Conservation (phyloP, 208 protist genomes). For the Blastocrithidia nonstop region DNA sequence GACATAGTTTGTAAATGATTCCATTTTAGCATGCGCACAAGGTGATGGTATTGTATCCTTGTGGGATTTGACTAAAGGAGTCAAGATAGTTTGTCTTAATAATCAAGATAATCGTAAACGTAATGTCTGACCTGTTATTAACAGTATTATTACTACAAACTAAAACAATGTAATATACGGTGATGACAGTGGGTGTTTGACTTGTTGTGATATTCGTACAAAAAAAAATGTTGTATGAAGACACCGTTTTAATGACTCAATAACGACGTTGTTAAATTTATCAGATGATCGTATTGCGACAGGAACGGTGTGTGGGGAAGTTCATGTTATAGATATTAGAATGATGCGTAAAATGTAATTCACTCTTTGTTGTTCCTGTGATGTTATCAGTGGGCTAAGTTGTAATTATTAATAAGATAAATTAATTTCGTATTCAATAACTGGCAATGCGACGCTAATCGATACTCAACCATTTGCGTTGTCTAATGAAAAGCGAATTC, state of each 20-base stretch:
- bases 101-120: slow-evolving; percentile 9
- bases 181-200: slow-evolving; percentile 69
- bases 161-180: slow-evolving; percentile 19
- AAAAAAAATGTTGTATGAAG: slow-evolving; percentile 1
- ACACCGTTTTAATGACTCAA: slow-evolving; percentile 24
- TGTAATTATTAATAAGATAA: slow-evolving; percentile 4
- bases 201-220: slow-evolving; percentile 17
- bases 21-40: too few relatives aligned
- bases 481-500: slow-evolving; percentile 23
- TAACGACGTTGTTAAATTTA: slow-evolving; percentile 22
- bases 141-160: slow-evolving; percentile 18
- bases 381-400: slow-evolving; percentile 19
- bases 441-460: slow-evolving; percentile 17
- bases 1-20: slow-evolving; percentile 21
- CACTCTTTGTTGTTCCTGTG: slow-evolving; percentile 13
- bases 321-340: too few relatives aligned
- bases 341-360: slow-evolving; percentile 65
- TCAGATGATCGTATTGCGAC: slow-evolving; percentile 44
- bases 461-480: slow-evolving; percentile 64
- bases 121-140: slow-evolving; percentile 63
- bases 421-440: slow-evolving; percentile 36
- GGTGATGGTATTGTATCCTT: slow-evolving; percentile 41
- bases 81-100: slow-evolving; percentile 13
- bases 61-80: slow-evolving; percentile 49
- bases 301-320: slow-evolving; percentile 37